phyloP scores from a whole-genome alignment of 179 eudicot genomes.

The Sideroxylon spinosum region DNA sequence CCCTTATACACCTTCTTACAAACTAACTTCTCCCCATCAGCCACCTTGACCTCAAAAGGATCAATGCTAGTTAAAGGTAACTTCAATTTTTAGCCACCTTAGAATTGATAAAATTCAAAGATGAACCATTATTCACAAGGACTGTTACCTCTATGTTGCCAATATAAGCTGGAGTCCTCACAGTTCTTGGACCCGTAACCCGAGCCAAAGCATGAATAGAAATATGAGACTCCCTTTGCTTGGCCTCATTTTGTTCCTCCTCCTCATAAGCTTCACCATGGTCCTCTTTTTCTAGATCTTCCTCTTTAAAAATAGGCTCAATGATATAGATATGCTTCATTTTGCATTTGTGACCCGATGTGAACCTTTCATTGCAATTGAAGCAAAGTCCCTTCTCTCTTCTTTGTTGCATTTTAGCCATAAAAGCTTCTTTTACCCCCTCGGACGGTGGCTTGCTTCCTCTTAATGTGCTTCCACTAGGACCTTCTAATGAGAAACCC shows the following conservation, averaged over 20 bases:
- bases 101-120: background rate
- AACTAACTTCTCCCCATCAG: background rate
- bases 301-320: background rate
- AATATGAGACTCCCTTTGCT: background rate
- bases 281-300: background rate
- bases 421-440: background rate
- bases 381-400: background rate
- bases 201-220: background rate
- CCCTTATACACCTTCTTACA: background rate
- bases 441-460: too few species aligned
- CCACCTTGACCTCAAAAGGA: background rate
- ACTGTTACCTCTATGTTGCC: background rate
- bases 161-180: background rate
- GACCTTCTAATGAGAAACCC: too few species aligned
- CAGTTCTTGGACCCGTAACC: background rate
- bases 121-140: background rate
- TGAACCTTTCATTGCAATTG: background rate
- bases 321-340: background rate
- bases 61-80: background rate
- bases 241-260: background rate
- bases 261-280: background rate
- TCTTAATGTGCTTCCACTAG: too few species aligned
- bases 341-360: background rate
- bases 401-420: background rate
- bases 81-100: background rate